These are phyloP conservation scores for Pseudogymnoascus sp. DNA, from an alignment of 2,329 filamentous ascomycete species.

Conservation along the genomic window DNA sequence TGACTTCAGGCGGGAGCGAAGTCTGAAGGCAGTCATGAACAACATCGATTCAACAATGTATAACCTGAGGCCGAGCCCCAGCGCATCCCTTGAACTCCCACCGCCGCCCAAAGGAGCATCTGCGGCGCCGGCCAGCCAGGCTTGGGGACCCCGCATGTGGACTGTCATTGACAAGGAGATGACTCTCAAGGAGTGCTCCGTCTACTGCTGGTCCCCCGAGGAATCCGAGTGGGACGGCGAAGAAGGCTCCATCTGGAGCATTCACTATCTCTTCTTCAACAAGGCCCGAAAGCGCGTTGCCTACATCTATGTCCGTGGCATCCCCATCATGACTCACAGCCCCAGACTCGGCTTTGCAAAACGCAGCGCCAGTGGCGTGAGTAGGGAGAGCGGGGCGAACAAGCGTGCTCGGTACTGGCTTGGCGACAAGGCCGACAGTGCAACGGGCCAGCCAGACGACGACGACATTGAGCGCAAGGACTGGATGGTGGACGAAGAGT, in stretches of 20 bases:
- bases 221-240: constrained; percentile 88
- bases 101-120: constrained; percentile 24
- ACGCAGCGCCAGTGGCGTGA: constrained; percentile 20
- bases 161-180: constrained; percentile 88
- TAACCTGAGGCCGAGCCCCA: constrained; percentile 64
- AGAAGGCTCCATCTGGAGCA: constrained; percentile 87
- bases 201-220: constrained; percentile 83
- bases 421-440: constrained; percentile 49
- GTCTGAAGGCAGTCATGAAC: constrained; percentile 72
- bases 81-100: constrained; percentile 31
- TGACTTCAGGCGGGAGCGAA: constrained; percentile 82
- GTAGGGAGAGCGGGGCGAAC: constrained; percentile 46
- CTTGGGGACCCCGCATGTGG: constrained; percentile 91
- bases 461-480: constrained; percentile 23
- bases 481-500: constrained; percentile 37
- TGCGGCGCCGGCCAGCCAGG: constrained; percentile 40
- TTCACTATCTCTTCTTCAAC: constrained; percentile 98
- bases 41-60: constrained; percentile 80
- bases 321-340: constrained; percentile 64
- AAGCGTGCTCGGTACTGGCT: constrained; percentile 89
- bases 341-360: constrained; percentile 34
- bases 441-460: constrained; percentile 36
- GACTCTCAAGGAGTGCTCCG: constrained; percentile 77
- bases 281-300: constrained; percentile 84
- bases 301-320: constrained; percentile 86